Conservation (phyloP, 2,329 filamentous ascomycete species). For the Albophoma yamanashiensis region DNA sequence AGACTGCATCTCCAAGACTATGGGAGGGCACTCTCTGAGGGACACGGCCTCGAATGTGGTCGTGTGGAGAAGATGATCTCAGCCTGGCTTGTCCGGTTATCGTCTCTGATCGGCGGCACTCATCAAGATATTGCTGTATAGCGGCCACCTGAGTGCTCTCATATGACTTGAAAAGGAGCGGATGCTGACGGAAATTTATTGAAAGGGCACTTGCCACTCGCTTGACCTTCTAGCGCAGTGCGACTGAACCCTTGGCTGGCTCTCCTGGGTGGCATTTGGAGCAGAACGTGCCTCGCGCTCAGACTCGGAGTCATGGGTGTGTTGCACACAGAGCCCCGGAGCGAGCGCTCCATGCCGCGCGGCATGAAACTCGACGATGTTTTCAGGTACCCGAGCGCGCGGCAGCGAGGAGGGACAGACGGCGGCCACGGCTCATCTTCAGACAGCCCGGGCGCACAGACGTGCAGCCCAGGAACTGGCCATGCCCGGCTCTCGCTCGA, state of each 20-base stretch:
- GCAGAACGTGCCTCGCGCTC: background rate
- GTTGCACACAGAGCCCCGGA: background rate
- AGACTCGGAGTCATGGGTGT: background rate
- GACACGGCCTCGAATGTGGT: background rate
- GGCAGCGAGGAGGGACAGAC: background rate
- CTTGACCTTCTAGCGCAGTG: background rate
- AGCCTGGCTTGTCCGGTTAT: background rate
- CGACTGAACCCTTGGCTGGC: background rate
- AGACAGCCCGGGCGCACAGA: background rate
- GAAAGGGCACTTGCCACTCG: background rate
- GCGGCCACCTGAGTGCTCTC: background rate
- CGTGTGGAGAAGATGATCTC: background rate
- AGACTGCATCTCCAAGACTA: background rate
- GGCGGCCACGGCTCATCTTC: background rate
- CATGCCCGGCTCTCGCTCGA: background rate
- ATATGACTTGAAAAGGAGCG: background rate
- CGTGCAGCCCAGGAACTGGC: background rate
- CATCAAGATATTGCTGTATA: background rate
- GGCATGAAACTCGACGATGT: background rate
- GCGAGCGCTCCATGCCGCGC: background rate
- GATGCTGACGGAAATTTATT: background rate
- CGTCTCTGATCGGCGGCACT: background rate
- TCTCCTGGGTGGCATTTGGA: background rate
- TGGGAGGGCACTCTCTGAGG: background rate
- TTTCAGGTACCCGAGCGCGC: background rate